phyloP scores from a whole-genome alignment of 2,329 filamentous ascomycete species.

The Trichoderma atrobrunneum region DNA sequence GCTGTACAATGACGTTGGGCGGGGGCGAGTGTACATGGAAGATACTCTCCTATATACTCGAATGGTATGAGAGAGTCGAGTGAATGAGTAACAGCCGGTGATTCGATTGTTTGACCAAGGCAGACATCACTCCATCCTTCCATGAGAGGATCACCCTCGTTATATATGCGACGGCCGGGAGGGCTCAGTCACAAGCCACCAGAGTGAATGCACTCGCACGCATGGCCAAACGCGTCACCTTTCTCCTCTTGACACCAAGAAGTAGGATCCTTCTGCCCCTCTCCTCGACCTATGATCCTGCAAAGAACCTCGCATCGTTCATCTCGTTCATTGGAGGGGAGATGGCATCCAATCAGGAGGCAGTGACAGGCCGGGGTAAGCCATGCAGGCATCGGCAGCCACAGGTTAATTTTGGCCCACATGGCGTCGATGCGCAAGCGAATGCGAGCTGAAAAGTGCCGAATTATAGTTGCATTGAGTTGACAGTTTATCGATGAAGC shows the following conservation, averaged over 20 bases:
- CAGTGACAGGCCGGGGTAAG: not conserved
- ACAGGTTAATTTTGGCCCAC: not conserved
- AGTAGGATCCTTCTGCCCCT: not conserved
- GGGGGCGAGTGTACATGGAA: not conserved
- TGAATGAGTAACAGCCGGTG: not conserved
- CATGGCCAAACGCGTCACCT: not conserved
- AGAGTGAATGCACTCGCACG: not conserved
- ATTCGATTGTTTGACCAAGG: not conserved
- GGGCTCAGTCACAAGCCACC: not conserved
- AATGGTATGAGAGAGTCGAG: not conserved
- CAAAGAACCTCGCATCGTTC: not conserved
- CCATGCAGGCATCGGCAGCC: not conserved
- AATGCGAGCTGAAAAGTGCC: constrained; percentile 1
- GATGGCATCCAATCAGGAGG: not conserved
- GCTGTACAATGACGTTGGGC: not conserved
- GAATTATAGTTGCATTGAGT: not conserved
- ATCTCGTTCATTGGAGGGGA: not conserved
- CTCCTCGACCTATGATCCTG: not conserved
- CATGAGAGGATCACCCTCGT: not conserved
- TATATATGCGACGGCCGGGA: not conserved
- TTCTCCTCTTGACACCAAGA: not conserved
- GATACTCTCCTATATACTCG: not conserved
- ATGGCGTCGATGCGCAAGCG: constrained; percentile 11
- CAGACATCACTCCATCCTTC: not conserved
- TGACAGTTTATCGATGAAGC: not conserved